Evolutionary conservation across 345 rosid genomes (phyloP).

Genomic region (Capsella bursapastoris): DNA sequence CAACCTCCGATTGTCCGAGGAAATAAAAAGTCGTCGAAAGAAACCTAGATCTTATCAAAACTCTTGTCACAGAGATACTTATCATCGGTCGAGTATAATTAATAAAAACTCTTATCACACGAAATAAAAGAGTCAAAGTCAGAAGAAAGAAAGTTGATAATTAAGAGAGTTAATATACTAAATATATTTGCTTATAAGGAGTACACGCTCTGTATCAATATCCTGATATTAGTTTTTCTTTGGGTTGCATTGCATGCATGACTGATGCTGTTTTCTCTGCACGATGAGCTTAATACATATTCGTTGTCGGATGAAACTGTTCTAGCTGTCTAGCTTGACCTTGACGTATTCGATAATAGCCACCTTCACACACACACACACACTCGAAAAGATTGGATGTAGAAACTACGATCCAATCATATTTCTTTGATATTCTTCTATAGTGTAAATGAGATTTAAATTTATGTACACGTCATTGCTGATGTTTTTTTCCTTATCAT

Average conservation of each 20-base stretch:
- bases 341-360: background rate
- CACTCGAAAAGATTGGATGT: background rate
- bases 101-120: too few species aligned
- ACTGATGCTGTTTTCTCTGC: too few species aligned
- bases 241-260: too few species aligned
- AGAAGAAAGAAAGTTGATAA: too few species aligned
- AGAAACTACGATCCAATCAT: conserved; percentile 11
- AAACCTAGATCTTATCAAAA: background rate
- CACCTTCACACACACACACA: background rate
- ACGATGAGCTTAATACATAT: too few species aligned
- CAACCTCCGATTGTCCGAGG: background rate
- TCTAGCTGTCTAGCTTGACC: background rate
- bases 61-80: too few species aligned
- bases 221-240: too few species aligned
- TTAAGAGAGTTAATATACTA: too few species aligned
- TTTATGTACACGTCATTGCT: conserved; percentile 7
- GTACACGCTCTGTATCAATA: too few species aligned
- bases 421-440: background rate
- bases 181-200: background rate
- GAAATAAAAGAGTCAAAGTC: background rate
- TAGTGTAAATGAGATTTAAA: background rate
- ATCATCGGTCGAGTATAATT: too few species aligned
- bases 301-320: background rate
- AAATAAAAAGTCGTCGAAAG: background rate
- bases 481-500: conserved; percentile 1